A percentile compares a stretch with the other conserved stretches of the same genome.
phyloP scores from a whole-genome alignment of 129 eudicot species.

The Escallonia herrerae region DNA sequence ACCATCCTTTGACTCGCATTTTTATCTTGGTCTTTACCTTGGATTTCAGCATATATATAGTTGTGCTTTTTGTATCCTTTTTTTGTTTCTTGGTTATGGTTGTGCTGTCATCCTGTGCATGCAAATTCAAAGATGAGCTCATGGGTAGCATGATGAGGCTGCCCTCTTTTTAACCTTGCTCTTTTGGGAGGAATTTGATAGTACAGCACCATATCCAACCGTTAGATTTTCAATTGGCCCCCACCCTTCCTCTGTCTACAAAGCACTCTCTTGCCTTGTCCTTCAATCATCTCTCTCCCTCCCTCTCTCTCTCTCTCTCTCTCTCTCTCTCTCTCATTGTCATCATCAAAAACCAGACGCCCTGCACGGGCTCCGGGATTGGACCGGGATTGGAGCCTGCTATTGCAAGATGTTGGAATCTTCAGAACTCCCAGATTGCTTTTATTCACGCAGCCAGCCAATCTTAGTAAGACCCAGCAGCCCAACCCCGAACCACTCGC shows the following conservation, averaged over 20 bases:
- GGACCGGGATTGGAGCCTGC: neutral
- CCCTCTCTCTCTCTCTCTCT: constrained; percentile 8
- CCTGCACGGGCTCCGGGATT: neutral
- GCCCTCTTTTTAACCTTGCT: constrained; percentile 6
- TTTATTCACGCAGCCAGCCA: constrained; percentile 48
- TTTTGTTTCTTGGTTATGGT: too few species aligned
- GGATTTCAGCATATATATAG: too few species aligned
- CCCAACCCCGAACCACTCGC: constrained; percentile 64
- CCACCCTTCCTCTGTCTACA: constrained; percentile 18
- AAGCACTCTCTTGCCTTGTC: constrained; percentile 23
- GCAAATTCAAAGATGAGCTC: constrained; percentile 1
- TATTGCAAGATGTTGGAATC: constrained; percentile 36
- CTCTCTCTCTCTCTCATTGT: neutral
- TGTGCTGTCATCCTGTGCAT: too few species aligned
- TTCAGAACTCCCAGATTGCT: constrained; percentile 76
- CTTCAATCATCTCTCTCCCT: constrained; percentile 6
- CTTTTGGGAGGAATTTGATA: constrained; percentile 14
- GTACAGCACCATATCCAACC: constrained; percentile 19
- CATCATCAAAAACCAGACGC: neutral
- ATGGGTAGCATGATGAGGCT: constrained; percentile 9
- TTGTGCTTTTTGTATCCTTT: too few species aligned
- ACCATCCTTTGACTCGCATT: too few species aligned
- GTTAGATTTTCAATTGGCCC: constrained; percentile 16
- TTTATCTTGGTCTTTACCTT: too few species aligned
- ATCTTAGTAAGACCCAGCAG: constrained; percentile 50